Conservation (phyloP, 1,139 yeast species). For the Chernovozyma aurita region DNA sequence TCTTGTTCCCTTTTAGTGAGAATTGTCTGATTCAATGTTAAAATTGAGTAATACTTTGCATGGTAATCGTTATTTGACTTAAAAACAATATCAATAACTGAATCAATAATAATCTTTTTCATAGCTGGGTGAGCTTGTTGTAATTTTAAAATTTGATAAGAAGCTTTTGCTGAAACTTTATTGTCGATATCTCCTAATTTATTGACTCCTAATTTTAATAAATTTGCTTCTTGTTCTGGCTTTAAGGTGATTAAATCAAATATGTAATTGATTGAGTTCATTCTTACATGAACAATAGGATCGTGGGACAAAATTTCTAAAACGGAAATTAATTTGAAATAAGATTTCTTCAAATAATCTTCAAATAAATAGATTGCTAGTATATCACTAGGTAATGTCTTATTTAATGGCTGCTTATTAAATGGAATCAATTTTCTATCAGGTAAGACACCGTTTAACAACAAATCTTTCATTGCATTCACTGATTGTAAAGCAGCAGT, state of each 20-base stretch:
- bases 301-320: conserved; percentile 81
- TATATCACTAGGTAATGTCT: conserved; percentile 43
- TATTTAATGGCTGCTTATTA: conserved; percentile 67
- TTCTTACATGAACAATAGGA: conserved; percentile 86
- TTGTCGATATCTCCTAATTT: conserved; percentile 91
- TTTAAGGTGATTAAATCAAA: conserved; percentile 77
- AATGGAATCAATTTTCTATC: conserved; percentile 79
- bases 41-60: conserved; percentile 80
- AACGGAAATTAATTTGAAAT: conserved; percentile 64
- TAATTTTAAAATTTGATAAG: conserved; percentile 72
- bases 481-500: conserved; percentile 91
- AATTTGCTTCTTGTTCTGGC: conserved; percentile 95
- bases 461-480: conserved; percentile 84
- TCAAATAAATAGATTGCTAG: conserved; percentile 82
- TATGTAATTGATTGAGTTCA: conserved; percentile 69
- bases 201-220: conserved; percentile 84
- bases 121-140: conserved; percentile 95
- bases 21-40: conserved; percentile 90
- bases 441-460: conserved; percentile 75
- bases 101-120: conserved; percentile 75
- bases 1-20: conserved; percentile 70
- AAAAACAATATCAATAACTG: conserved; percentile 77
- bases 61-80: conserved; percentile 78
- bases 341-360: conserved; percentile 75
- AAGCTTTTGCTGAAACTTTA: conserved; percentile 85